Base-by-base conservation (phyloP, 2,329 filamentous ascomycete species). In the Mycosphaerella sp. region DNA sequence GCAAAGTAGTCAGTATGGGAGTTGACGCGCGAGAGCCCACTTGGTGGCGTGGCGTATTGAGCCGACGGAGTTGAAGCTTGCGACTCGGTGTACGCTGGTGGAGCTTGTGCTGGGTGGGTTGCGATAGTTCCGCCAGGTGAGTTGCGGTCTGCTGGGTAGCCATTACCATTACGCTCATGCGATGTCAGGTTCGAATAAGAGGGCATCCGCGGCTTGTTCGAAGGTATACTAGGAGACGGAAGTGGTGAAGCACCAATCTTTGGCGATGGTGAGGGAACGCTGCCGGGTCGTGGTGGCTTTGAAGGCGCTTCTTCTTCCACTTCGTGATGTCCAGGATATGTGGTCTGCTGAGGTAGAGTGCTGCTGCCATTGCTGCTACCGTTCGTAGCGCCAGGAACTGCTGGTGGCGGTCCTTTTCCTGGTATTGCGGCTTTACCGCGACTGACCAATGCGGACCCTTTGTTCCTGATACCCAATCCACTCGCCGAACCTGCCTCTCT, bases 391-490 rank as follows among this genome's bases (percentile, higher is more conserved):
- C 52, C 48, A 9, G 42, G 40, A 2, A 44, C 35, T 10, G 52
- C 43, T n/a, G 53, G 53, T 8, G 47, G 42, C 10, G 37, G 34
- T 32, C 42, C 17, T 32, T 44, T 49, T 40, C 35, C 44, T 17
- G 49, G 48, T 44, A 52, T 46, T 16, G 49, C 48, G 48, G 41
- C 36, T 44, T 51, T 52, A 8, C 36, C 44, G 25, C 49, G 43
- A 18, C 36, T 40, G n/a, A 50, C 48, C 32, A 50, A 34, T 2
- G 40, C 47, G 5, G 42, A 46, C 27, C 60, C 54, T 41, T 59
- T 63, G 50, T 76, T 76, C 42, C 73, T 66, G 18, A 75, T 66
- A 4, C 73, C 74, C 37, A 76, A 63, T 4, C 75, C 73, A 27
- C 75, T 76, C 37, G 75, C 16, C 1, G 72, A 73, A 10, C 68